Evolutionary conservation across 2,329 filamentous ascomycete genomes (phyloP), one percentile per base, ranked within the genome.

Genomic region (Daldinia sp.): DNA sequence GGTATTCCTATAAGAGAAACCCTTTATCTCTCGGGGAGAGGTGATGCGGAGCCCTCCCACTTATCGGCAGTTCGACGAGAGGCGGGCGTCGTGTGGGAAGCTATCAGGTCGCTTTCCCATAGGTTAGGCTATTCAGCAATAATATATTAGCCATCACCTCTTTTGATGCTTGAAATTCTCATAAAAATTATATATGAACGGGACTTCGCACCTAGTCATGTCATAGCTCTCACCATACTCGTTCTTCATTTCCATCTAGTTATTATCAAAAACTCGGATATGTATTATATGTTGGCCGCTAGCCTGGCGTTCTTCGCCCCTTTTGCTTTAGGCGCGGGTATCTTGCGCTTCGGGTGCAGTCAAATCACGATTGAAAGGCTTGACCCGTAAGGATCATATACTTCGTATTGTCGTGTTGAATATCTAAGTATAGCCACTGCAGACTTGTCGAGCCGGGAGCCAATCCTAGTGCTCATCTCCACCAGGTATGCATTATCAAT

Each of bases 381-480:
- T 28, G 65, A 71, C 26, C 69, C 63, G 68, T 73, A 65, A 18
- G 64, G 26, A 35, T 6, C 13, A 13, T 15, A 12, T 30, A 12
- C 6, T 18, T 18, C 6, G 30, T 46, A 20, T 46, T 10, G 10
- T 62, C 6, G 18, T 55, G 9, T 53, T 23, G 20, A 13, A 13
- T 51, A 12, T 66, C 20, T 51, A 37, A 6, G 33, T 6, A 30
- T 6, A 13, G 13, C n/a, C 30, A 26, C 23, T 10, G 15, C 39
- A 73, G 70, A 18, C 66, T 72, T n/a, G 70, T 72, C n/a, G 68
- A 72, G 13, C 72, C 70, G 12, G 68, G 68, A 2, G 54, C 67
- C 3, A 72, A 69, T 42, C 70, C 68, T 46, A 48, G 68, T 18
- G 13, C 68, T 2, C 70, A 72, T 35, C 66, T 72, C 15, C 72